Evolutionary conservation across 306 rosid genomes (phyloP), one percentile per base, ranked within the genome.

Genomic region (Arachis hypogaea): DNA sequence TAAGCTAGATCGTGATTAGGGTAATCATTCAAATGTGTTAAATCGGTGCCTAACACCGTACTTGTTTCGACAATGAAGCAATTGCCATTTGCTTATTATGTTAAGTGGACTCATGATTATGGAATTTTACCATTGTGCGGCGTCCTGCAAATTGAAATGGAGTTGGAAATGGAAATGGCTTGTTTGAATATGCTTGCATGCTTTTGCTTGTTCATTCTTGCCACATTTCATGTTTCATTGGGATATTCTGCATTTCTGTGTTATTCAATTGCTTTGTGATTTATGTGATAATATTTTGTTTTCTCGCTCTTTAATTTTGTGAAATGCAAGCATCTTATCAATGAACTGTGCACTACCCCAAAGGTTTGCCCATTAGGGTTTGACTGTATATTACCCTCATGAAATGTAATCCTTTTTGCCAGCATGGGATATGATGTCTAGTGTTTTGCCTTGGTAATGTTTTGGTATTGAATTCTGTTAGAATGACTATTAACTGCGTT

Each of bases 191-290:
- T 18, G 55, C 43, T 43, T 51, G 16, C 43, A 71, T 52, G 49
- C n/a, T n/a, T 67, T 59, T 68, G 30, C 7, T 22, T 45, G 7
- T 49, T 47, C 6, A 47, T 65, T 64, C 38, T 55, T 71, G 9
- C 68, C 57, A 18, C 9, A 58, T 58, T 45, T 64, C 22, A 63
- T 58, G 38, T 10, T 46, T 3, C 59, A 75, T 68, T 80, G 33
- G 22, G 41, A 50, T 54, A 11, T 64, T 64, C 51, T 49, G n/a
- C 56, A 76, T 81, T 65, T 40, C 28, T 40, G 46, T 76, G 11
- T 51, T 12, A 65, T 57, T 22, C 29, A 63, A 38, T 64, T 65
- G 66, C 10, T 41, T 57, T 38, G 33, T 46, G 12, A 11, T 46
- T 73, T 47, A 40, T 58, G 0, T 36, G 12, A 14, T 56, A 18